Conservation (phyloP, 2,329 filamentous ascomycete genomes). For the Hymenoscyphus albidus region DNA sequence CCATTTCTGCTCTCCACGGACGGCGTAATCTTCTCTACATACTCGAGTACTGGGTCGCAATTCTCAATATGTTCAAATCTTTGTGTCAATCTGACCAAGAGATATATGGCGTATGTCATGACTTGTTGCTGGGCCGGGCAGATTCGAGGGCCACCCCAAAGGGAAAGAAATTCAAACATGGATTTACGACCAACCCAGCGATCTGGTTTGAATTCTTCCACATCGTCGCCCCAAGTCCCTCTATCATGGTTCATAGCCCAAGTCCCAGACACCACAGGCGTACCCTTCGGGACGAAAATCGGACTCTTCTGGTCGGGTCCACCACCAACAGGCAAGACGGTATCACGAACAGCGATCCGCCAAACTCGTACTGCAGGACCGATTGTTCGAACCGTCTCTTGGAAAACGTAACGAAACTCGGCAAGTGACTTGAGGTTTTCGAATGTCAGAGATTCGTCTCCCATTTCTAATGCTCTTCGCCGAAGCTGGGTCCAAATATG, state of each 20-base stretch:
- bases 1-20: background rate
- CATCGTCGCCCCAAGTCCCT: constrained; percentile 68
- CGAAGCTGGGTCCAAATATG: constrained; percentile 11
- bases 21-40: background rate
- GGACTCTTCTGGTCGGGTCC: constrained; percentile 28
- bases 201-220: constrained; percentile 67
- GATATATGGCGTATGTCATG: constrained; percentile 11
- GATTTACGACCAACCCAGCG: constrained; percentile 64
- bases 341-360: background rate
- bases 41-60: constrained; percentile 2
- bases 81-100: constrained; percentile 11
- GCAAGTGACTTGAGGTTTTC: constrained; percentile 12
- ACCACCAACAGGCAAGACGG: constrained; percentile 31
- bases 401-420: constrained; percentile 4
- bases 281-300: constrained; percentile 26
- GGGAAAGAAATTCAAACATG: constrained; percentile 70
- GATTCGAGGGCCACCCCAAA: constrained; percentile 63
- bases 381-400: constrained; percentile 3
- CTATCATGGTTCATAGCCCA: constrained; percentile 29
- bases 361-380: background rate
- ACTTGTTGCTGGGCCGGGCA: constrained; percentile 39
- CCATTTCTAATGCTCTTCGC: background rate
- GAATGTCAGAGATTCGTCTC: constrained; percentile 16
- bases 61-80: constrained; percentile 11
- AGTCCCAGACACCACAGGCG: constrained; percentile 20